phyloP scores from a whole-genome alignment of 192 early-diverging fungal species.

The Kickxella alabastrina region DNA sequence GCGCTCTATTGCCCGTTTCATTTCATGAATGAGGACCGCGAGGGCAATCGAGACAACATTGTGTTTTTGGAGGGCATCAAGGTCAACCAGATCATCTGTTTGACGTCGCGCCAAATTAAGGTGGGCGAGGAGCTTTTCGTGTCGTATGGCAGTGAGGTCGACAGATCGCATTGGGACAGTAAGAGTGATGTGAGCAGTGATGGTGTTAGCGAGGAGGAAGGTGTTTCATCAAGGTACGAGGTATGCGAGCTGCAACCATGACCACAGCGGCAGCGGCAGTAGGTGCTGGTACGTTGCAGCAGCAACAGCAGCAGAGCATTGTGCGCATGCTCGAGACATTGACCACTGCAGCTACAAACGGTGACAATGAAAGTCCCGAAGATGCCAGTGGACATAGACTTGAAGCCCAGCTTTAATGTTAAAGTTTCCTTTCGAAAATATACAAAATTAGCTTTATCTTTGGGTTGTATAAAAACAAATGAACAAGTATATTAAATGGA shows the following conservation, averaged over 20 bases:
- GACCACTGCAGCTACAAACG: not conserved
- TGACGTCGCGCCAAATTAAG: slow-evolving; percentile 64
- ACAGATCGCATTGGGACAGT: slow-evolving; percentile 66
- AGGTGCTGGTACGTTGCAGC: not conserved
- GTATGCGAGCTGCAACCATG: too few relatives aligned
- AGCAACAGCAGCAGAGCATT: not conserved
- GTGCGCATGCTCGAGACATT: slow-evolving; percentile 1
- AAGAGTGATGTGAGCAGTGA: too few relatives aligned
- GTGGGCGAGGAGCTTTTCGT: slow-evolving; percentile 83
- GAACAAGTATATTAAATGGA: not conserved
- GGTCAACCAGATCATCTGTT: slow-evolving; percentile 86
- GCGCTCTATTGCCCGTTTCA: slow-evolving; percentile 82
- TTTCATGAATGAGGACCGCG: slow-evolving; percentile 80
- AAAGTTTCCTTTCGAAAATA: too few relatives aligned
- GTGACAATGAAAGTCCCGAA: not conserved
- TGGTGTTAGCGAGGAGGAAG: not conserved
- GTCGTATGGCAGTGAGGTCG: slow-evolving; percentile 80
- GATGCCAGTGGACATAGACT: too few relatives aligned
- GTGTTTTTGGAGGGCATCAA: slow-evolving; percentile 71
- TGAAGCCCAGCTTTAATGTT: too few relatives aligned
- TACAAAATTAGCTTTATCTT: too few relatives aligned
- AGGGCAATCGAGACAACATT: slow-evolving; percentile 51
- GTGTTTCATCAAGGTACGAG: too few relatives aligned
- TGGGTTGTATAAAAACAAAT: not conserved
- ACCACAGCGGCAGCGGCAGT: not conserved